These are phyloP conservation scores for Pueraria montana DNA, from an alignment of 306 rosid genomes.

Conservation along the genomic window DNA sequence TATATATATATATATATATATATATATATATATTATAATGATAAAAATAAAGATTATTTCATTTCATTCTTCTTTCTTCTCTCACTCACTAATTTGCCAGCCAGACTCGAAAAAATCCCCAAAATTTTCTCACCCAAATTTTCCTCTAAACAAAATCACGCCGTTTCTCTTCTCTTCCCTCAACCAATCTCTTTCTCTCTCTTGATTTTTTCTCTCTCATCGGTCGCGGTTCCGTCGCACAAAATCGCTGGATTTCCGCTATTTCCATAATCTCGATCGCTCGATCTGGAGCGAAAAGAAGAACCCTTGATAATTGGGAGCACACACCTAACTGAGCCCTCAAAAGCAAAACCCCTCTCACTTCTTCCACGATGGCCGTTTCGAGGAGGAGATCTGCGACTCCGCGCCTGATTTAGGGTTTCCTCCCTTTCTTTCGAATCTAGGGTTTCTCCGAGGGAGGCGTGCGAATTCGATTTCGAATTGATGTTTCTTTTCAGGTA, in stretches of 20 bases:
- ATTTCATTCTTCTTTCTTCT: not conserved
- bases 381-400: constrained; percentile 59
- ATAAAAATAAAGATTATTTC: too few relatives aligned
- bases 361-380: constrained; percentile 18
- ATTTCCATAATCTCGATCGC: constrained; percentile 50
- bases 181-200: too few relatives aligned
- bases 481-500: constrained; percentile 89
- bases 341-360: constrained; percentile 22
- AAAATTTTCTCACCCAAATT: constrained; percentile 12
- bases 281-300: constrained; percentile 60
- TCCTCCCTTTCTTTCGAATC: constrained; percentile 37
- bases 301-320: constrained; percentile 36
- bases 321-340: constrained; percentile 63
- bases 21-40: too few relatives aligned
- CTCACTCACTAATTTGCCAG: not conserved
- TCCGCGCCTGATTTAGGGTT: constrained; percentile 70
- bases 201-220: constrained; percentile 52
- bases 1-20: too few relatives aligned
- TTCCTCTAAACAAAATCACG: constrained; percentile 48
- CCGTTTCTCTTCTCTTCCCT: constrained; percentile 56
- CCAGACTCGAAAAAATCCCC: constrained; percentile 44
- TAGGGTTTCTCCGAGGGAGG: constrained; percentile 51
- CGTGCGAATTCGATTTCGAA: constrained; percentile 71
- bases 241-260: constrained; percentile 68
- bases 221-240: constrained; percentile 72